Evolutionary conservation across 73 alveolate species (phyloP).

Genomic region (Paramecium sonneborni): DNA sequence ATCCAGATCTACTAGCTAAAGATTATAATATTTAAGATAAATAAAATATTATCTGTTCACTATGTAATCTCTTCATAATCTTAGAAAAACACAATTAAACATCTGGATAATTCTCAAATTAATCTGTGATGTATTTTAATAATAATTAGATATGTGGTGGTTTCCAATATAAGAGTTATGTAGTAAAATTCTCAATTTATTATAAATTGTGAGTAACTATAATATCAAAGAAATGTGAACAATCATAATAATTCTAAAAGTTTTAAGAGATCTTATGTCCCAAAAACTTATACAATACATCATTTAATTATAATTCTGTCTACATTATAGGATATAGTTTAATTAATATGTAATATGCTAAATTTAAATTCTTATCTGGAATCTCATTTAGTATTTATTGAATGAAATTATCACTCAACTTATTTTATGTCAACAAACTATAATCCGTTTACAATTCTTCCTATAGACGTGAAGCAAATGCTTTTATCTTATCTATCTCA

Average conservation of each 20-base stretch:
- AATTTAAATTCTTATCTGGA: constrained; percentile 50
- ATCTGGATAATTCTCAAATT: constrained; percentile 54
- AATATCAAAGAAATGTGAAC: constrained; percentile 61
- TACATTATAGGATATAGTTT: constrained; percentile 29
- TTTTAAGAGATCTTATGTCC: not conserved
- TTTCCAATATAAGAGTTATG: constrained; percentile 52
- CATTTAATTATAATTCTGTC: not conserved
- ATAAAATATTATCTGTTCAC: constrained; percentile 60
- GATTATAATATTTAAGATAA: constrained; percentile 31
- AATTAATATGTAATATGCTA: not conserved
- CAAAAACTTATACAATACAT: not conserved
- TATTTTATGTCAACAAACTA: not conserved
- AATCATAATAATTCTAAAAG: constrained; percentile 23
- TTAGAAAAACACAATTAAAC: constrained; percentile 57
- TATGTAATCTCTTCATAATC: constrained; percentile 61
- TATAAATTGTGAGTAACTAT: not conserved
- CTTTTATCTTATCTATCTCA: constrained; percentile 63
- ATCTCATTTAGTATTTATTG: not conserved
- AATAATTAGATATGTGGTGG: constrained; percentile 63
- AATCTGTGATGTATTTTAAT: constrained; percentile 39
- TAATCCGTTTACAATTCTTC: constrained; percentile 29
- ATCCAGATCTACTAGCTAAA: constrained; percentile 58
- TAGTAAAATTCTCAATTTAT: not conserved
- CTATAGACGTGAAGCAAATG: constrained; percentile 5
- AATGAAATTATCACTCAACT: constrained; percentile 11